Evolutionary conservation across 371 early-diverging fungal genomes (phyloP).

Genomic region (Entomophthora muscae): DNA sequence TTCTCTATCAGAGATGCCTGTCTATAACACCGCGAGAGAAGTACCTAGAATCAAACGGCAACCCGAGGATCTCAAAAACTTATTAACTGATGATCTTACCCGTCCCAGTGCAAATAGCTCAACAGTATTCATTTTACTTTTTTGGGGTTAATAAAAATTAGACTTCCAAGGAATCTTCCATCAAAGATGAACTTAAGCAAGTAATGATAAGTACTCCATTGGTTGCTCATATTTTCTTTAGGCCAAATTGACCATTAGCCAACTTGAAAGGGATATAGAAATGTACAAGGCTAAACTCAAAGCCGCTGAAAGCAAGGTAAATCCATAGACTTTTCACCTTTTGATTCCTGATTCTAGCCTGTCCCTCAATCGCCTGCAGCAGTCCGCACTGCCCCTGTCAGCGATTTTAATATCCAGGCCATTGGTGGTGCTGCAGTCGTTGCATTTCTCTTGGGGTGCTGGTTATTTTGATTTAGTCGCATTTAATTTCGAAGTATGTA

Average conservation of each 20-base stretch:
- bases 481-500: too few relatives aligned
- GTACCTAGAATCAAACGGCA: background rate
- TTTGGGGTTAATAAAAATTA: background rate
- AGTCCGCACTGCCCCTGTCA: slow-evolving; percentile 2
- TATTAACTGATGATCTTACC: background rate
- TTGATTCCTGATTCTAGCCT: background rate
- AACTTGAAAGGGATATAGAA: slow-evolving; percentile 6
- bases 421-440: slow-evolving; percentile 10
- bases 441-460: slow-evolving; percentile 12
- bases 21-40: background rate
- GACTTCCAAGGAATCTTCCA: background rate
- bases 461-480: slow-evolving; percentile 13
- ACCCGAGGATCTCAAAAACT: background rate
- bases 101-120: background rate
- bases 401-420: slow-evolving; percentile 10
- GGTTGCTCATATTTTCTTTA: background rate
- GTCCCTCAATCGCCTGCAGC: background rate
- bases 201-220: background rate
- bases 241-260: slow-evolving; percentile 7
- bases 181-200: slow-evolving; percentile 5
- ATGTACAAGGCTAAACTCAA: slow-evolving; percentile 6
- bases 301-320: slow-evolving; percentile 1
- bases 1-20: slow-evolving; percentile 5
- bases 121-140: background rate
- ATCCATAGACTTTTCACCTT: too few relatives aligned